Base-by-base conservation (phyloP, 2,329 filamentous ascomycete genomes). In the Mycosphaerelloides madeirae region DNA sequence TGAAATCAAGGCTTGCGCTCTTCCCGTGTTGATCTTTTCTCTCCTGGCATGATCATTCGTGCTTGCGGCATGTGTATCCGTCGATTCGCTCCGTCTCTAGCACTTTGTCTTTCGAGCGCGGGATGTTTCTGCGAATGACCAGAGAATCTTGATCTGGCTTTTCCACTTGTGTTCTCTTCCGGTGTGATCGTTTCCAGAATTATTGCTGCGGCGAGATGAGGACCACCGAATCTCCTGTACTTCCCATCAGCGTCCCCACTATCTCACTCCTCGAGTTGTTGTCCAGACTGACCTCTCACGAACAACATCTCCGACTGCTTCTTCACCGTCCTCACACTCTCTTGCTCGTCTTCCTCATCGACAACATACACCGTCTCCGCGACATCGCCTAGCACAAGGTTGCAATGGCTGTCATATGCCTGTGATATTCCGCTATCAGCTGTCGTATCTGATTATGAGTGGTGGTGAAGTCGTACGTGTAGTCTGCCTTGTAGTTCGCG, bases 231-330 rank as follows among this genome's bases (percentile, higher is more conserved):
- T 75, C 72, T 38, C 72, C 72, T 74, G n/a, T n/a, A 44, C 15
- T 25, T 3, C 2, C 6, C 12, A 22, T 45, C 36, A 43, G 41
- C 29, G 14, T 33, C 31, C 7, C n/a, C 14, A 16, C 11, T 18
- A 28, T 31, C 6, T 18, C 25, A n/a, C 6, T 34, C 14, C 20
- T 2, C 11, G 11, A n/a, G 15, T 28, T 0, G 5, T 25, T 9
- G 22, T 25, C 22, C 22, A 25, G 22, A 67, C 78, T 52, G 71
- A 91, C 90, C 91, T 86, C 93, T 78, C 46, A 98, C 91, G 66
- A 98, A 98, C 15, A 98, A 73, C 93, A 98, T 98, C 66, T 97
- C 93, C 33, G 89, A 94, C 68, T 96, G 94, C 71, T 95, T 95
- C 72, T 91, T 95, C 52, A 93, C 81, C 12, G 90, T 95, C 86